Evolutionary conservation across 306 rosid species (phyloP), one percentile per base, ranked within the genome.

Genomic region (Elaeagnus macrophylla): DNA sequence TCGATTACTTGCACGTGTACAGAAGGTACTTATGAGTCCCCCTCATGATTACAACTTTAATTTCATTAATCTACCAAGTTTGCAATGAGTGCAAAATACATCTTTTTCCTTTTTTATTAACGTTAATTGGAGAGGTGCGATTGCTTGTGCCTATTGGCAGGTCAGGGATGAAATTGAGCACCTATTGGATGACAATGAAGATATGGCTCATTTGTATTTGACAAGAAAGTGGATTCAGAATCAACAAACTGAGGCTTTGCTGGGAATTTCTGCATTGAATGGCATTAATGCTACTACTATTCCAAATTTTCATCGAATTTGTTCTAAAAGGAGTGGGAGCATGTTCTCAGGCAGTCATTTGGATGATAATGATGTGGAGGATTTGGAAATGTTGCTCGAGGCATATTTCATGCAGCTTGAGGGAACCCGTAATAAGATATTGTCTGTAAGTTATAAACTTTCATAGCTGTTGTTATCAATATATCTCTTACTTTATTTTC

Each of bases 361-460:
- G 72, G 82, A 77, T 67, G 87, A 82, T 56, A 74, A 77, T 46
- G 94, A 82, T 20, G 96, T 93, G 35, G 99, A 93, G 76, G 99
- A 93, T 74, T 75, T 87, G 61, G 96, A 93, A 73, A 93, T 93
- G 99, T 70, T 93, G 85, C 99, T 93, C 25, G 99, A 93, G 80
- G 99, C 96, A 42, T 93, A 93, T 68, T 93, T 93, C 72, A 87
- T 93, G 94, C 96, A 93, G 72, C 72, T 91, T 61, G 99, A 91
- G 71, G 87, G 96, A 62, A 87, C 99, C 40, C 99, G 94, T 37
- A 87, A 91, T 87, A 91, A 81, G 81, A 93, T 93, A 79, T 73
- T 93, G 66, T 93, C 96, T 44, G 99, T 91, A 65, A 86, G 97
- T 81, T 12, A 62, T 42, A 32, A 9, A 43, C 56, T 55, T 17